A percentile compares a stretch with the other conserved stretches of the same genome.
Evolutionary conservation across 768 basidiomycete species (phyloP).

Genomic region (Agrocybe praecox): DNA sequence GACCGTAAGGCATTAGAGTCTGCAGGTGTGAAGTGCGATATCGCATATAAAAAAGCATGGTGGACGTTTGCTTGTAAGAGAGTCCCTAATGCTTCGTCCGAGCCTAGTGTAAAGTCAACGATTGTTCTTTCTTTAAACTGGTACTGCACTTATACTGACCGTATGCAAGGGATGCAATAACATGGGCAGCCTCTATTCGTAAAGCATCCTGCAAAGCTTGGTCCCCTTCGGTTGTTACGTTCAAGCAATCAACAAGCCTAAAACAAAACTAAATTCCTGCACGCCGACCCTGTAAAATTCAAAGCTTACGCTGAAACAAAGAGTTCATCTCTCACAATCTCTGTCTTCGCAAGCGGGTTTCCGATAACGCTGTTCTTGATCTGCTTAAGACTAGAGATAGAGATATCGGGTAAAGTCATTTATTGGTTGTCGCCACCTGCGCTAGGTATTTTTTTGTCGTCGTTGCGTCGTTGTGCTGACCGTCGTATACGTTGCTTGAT

Average conservation of each 20-base stretch:
- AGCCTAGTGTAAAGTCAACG: conserved; percentile 39
- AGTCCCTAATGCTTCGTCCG: conserved; percentile 58
- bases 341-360: conserved; percentile 71
- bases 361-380: conserved; percentile 81
- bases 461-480: no score
- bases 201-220: conserved; percentile 46
- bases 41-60: conserved; percentile 61
- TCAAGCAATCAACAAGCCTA: conserved; percentile 57
- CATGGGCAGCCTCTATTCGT: conserved; percentile 73
- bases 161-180: conserved; percentile 73
- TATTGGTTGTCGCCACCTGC: no score
- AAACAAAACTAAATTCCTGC: conserved; percentile 1
- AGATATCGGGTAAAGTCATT: conserved; percentile 10
- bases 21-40: conserved; percentile 47
- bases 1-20: conserved; percentile 45
- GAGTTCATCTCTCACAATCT: conserved; percentile 54
- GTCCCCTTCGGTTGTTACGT: conserved; percentile 28
- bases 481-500: no score
- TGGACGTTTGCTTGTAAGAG: conserved; percentile 61
- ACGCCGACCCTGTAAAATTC: background rate
- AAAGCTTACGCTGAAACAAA: conserved; percentile 56
- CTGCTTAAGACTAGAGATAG: conserved; percentile 52
- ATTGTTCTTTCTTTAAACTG: background rate
- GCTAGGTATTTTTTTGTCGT: no score
- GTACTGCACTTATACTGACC: conserved; percentile 34